Evolutionary conservation across 2,329 filamentous ascomycete species (phyloP).

Genomic region (Cephalotrichum gorgonifer): DNA sequence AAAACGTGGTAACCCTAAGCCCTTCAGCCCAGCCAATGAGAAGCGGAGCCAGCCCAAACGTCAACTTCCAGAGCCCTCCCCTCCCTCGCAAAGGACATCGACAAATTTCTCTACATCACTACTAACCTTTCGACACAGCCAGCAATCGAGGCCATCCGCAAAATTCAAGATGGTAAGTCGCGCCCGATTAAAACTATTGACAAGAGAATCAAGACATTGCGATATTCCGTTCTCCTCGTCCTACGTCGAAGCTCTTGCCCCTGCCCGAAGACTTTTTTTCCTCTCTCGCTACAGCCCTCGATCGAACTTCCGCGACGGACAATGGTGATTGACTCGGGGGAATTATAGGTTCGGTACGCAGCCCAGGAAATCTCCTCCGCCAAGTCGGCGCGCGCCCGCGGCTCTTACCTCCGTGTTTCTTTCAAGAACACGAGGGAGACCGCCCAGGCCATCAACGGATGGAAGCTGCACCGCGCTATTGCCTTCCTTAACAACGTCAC

Average conservation of each 20-base stretch:
- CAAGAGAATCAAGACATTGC: neutral
- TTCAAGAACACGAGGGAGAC: constrained; percentile 99
- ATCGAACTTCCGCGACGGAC: neutral
- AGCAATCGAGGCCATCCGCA: constrained; percentile 43
- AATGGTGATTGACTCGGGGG: constrained; percentile 1
- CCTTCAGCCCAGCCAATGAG: constrained; percentile 3
- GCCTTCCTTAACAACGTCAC: constrained; percentile 97
- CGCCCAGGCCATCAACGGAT: constrained; percentile 98
- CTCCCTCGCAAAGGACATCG: constrained; percentile 3
- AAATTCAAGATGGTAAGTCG: constrained; percentile 47
- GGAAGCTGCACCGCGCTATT: constrained; percentile 91
- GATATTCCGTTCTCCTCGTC: neutral
- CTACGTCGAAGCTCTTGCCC: neutral
- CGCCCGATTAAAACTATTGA: constrained; percentile 2
- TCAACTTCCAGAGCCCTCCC: constrained; percentile 3
- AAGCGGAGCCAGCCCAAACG: neutral
- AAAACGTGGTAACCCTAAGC: constrained; percentile 3
- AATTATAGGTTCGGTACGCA: constrained; percentile 81
- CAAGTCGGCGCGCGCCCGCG: constrained; percentile 95
- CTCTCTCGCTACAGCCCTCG: neutral
- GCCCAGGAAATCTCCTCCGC: constrained; percentile 75
- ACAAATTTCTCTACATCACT: constrained; percentile 27
- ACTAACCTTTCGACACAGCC: constrained; percentile 22
- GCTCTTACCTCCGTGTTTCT: constrained; percentile 96
- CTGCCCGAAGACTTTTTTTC: neutral